Evolutionary conservation across 805 yeast genomes (phyloP).

Genomic region (Zygoascus ofunaensis): DNA sequence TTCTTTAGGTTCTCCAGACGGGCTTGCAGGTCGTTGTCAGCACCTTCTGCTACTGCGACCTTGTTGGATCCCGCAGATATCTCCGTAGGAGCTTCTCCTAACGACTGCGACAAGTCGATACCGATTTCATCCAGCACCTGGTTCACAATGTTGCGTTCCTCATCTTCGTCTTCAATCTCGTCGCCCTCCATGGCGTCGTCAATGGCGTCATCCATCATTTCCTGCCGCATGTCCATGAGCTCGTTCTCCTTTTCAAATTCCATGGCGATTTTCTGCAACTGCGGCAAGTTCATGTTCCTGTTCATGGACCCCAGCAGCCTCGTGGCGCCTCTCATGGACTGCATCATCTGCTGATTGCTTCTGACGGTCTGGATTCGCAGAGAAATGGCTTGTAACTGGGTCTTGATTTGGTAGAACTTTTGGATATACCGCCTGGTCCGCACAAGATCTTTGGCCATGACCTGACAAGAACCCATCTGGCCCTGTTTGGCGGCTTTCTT

Average conservation of each 20-base stretch:
- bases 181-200: constrained; percentile 95
- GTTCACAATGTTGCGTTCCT: constrained; percentile 61
- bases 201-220: constrained; percentile 96
- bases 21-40: constrained; percentile 81
- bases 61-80: constrained; percentile 23
- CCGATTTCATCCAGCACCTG: constrained; percentile 95
- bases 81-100: constrained; percentile 39
- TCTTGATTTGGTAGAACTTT: constrained; percentile 87
- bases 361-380: constrained; percentile 87
- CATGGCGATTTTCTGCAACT: constrained; percentile 79
- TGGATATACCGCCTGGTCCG: constrained; percentile 75
- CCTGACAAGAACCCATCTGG: constrained; percentile 79
- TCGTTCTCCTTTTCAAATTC: constrained; percentile 93
- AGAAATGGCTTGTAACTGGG: constrained; percentile 91
- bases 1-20: constrained; percentile 68
- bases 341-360: constrained; percentile 90
- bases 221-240: constrained; percentile 97
- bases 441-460: constrained; percentile 91
- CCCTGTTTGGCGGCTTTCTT: constrained; percentile 87
- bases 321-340: constrained; percentile 86
- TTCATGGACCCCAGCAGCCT: constrained; percentile 75
- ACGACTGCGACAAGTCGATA: constrained; percentile 56
- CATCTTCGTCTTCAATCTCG: constrained; percentile 62
- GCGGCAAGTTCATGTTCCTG: constrained; percentile 82
- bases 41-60: constrained; percentile 49